These are phyloP conservation scores for Arthrobotrys musiformis DNA, from an alignment of 2,329 filamentous ascomycete species.

Conservation along the genomic window DNA sequence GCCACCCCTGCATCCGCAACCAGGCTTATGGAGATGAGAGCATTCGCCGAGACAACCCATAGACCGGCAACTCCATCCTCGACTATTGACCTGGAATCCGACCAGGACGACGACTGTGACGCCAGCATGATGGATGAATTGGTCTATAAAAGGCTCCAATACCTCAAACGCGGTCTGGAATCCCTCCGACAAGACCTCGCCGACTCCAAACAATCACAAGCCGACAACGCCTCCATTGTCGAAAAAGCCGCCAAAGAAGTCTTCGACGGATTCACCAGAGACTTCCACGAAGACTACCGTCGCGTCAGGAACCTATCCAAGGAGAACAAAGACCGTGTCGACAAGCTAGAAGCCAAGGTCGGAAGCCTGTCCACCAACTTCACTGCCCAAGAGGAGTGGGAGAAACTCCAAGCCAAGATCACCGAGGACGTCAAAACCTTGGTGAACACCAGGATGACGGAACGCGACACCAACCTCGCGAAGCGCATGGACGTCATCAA, in stretches of 20 bases:
- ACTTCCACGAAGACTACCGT: conserved; percentile 34
- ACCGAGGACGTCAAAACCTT: not conserved
- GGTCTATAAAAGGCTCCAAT: conserved; percentile 5
- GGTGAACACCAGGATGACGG: not conserved
- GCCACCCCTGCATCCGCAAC: not conserved
- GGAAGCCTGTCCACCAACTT: not conserved
- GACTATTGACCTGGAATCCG: conserved; percentile 12
- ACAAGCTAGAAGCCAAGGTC: conserved; percentile 14
- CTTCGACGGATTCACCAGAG: conserved; percentile 30
- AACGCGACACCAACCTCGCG: not conserved
- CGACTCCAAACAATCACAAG: conserved; percentile 16
- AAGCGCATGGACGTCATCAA: not conserved
- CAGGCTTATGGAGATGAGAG: not conserved
- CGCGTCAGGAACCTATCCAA: conserved; percentile 1
- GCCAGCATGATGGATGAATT: conserved; percentile 19
- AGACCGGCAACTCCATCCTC: not conserved
- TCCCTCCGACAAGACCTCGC: conserved; percentile 17
- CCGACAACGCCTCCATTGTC: conserved; percentile 4
- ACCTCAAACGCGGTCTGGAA: conserved; percentile 11
- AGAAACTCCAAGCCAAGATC: conserved; percentile 6
- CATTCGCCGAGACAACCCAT: not conserved
- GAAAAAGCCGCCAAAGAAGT: conserved; percentile 29
- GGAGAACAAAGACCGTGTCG: conserved; percentile 17
- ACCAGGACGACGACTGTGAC: conserved; percentile 17
- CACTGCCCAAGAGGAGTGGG: not conserved